Evolutionary conservation across 2,329 filamentous ascomycete species (phyloP).

Genomic region (Thermochaetoides dissita): DNA sequence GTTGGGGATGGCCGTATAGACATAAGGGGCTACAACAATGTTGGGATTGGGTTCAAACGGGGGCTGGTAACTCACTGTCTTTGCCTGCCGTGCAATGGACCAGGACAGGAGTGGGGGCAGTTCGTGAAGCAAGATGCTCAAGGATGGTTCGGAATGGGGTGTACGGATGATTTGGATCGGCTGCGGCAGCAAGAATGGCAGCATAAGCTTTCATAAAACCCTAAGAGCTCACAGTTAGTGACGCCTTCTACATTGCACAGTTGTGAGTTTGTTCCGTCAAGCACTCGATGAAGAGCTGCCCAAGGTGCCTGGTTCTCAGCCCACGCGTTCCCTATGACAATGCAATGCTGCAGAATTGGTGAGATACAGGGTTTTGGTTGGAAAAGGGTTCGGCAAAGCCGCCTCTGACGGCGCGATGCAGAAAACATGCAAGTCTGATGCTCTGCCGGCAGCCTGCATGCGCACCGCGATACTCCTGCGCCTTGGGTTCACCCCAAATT

Average conservation of each 20-base stretch:
- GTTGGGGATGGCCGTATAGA: background rate
- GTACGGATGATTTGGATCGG: constrained; percentile 31
- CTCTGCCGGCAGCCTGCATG: too few species aligned
- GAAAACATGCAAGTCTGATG: too few species aligned
- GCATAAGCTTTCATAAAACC: constrained; percentile 52
- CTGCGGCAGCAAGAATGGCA: constrained; percentile 42
- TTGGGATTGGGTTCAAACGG: too few species aligned
- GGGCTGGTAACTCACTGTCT: constrained; percentile 34
- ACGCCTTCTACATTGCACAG: constrained; percentile 2
- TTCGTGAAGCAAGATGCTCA: constrained; percentile 33
- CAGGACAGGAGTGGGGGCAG: constrained; percentile 34
- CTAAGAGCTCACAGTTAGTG: constrained; percentile 15
- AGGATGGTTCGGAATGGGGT: constrained; percentile 41
- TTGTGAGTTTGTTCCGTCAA: background rate
- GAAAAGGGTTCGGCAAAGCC: too few species aligned
- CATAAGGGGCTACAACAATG: too few species aligned
- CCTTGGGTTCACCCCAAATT: too few species aligned
- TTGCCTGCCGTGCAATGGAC: constrained; percentile 68
- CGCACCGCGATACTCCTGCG: too few species aligned
- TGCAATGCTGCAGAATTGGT: too few species aligned
- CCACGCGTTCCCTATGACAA: too few species aligned
- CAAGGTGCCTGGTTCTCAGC: too few species aligned
- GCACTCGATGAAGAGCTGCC: background rate
- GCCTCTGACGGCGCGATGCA: too few species aligned
- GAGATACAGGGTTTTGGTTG: too few species aligned